Evolutionary conservation across 768 basidiomycete genomes (phyloP).

Genomic region (Auricularia heimuer): DNA sequence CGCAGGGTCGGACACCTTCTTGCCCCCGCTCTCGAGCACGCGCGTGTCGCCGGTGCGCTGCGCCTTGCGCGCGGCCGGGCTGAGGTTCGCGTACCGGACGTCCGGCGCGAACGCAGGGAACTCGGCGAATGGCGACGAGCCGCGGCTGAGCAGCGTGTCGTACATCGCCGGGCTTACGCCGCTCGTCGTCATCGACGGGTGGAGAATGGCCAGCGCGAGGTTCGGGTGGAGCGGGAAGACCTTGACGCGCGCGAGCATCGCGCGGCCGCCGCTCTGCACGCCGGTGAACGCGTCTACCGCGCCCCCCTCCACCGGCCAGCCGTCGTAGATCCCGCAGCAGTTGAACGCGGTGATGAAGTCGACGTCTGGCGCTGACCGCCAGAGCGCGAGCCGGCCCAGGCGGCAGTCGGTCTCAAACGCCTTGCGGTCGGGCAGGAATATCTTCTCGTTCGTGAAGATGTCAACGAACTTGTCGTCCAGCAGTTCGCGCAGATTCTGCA

Average conservation of each 20-base stretch:
- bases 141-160: constrained; percentile 1
- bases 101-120: constrained; percentile 1
- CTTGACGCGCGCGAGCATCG: background rate
- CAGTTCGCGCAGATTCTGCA: background rate
- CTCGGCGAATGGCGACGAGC: background rate
- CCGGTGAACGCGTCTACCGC: background rate
- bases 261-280: background rate
- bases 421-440: background rate
- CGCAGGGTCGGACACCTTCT: background rate
- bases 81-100: constrained; percentile 1
- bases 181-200: background rate
- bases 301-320: background rate
- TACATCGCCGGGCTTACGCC: background rate
- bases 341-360: background rate
- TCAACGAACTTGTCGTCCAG: background rate
- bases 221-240: constrained; percentile 1
- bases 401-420: background rate
- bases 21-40: background rate
- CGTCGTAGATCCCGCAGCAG: background rate
- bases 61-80: background rate
- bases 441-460: constrained; percentile 1
- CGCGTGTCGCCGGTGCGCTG: background rate
- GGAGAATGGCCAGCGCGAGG: background rate
- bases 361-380: background rate
- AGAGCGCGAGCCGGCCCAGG: background rate